Percentiles rank a stretch among this genome's conserved stretches.
phyloP scores from a whole-genome alignment of 495 filamentous ascomycete genomes.

The Xylaria scruposa region DNA sequence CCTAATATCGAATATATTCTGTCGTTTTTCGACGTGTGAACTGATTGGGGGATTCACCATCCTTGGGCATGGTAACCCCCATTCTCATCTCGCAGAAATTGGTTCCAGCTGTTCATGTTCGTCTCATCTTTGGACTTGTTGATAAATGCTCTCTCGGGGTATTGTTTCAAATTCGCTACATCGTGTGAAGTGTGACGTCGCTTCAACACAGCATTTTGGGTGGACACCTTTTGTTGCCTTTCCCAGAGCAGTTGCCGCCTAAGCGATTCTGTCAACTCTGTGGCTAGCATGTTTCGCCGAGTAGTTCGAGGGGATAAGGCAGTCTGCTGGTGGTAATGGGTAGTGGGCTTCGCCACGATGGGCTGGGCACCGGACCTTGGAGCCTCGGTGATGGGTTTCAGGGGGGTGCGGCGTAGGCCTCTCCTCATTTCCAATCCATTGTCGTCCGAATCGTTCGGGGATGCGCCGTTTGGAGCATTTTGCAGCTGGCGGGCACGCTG shows the following conservation, averaged over 20 bases:
- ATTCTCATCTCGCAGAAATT: conserved; percentile 56
- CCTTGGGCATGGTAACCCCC: conserved; percentile 60
- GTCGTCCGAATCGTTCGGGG: conserved; percentile 74
- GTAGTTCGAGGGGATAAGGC: conserved; percentile 89
- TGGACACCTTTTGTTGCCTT: conserved; percentile 73
- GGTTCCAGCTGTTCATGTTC: conserved; percentile 57
- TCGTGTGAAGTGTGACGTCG: conserved; percentile 91
- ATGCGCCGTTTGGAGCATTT: conserved; percentile 75
- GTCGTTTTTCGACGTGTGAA: conserved; percentile 25
- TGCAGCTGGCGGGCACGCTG: conserved; percentile 76
- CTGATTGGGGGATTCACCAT: conserved; percentile 48
- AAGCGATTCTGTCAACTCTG: conserved; percentile 72
- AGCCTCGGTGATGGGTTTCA: conserved; percentile 68
- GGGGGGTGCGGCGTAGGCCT: conserved; percentile 42
- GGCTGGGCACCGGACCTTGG: conserved; percentile 76
- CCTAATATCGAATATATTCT: conserved; percentile 23
- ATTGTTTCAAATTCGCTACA: conserved; percentile 80
- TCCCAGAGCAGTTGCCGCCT: conserved; percentile 57
- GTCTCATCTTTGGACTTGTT: conserved; percentile 51
- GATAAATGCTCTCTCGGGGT: conserved; percentile 64
- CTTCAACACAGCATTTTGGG: conserved; percentile 86
- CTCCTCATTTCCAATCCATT: conserved; percentile 71
- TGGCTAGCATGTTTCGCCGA: conserved; percentile 93
- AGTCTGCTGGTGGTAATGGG: conserved; percentile 64
- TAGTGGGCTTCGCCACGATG: conserved; percentile 77